Evolutionary conservation across 352 stramenopile species (phyloP), one percentile per base, ranked within the genome.

Genomic region (Thalassiosira livingstoniorum): DNA sequence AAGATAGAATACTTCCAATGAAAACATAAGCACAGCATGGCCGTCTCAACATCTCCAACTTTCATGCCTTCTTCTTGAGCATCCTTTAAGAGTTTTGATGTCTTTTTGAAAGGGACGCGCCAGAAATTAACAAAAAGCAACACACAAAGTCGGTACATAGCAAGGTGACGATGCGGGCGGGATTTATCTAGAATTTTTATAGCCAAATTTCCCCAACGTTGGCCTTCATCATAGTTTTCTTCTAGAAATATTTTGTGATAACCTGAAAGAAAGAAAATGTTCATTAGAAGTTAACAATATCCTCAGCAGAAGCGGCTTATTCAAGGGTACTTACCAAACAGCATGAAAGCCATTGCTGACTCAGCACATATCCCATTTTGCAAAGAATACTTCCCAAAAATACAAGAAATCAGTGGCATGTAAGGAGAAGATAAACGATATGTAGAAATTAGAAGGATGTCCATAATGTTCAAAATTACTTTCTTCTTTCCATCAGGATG

Each of bases 361-460:
- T 75, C 67, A 31, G 43, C 61, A 27, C 25, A 4, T n/a, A 66
- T 15, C 23, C 35, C 47, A 69, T 78, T 47, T 63, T 70, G 35
- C 31, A 78, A 54, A 18, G 57, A 71, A 35, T 69, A 70, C 5
- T 66, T 55, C 39, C 69, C 60, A 4, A 78, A 37, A 21, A 35
- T 58, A 47, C 53, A 78, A 4, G 39, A 47, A 3, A 78, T 43
- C 18, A 78, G 35, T 5, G 70, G 58, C 4, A 70, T 11, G 31
- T 64, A 65, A 7, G 60, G 71, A 13, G 58, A 72, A 32, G 60
- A 62, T n/a, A 39, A 57, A 27, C 11, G 32, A 39, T 66, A 66
- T 4, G 29, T 60, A 4, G 43, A n/a, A 18, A 39, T 27, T 3
- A 2, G 2, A 34, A 45, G 2, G 11, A 58, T 57, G 55, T 15